phyloP scores from a whole-genome alignment of 139 green algal species.

The Haematococcus sp. region DNA sequence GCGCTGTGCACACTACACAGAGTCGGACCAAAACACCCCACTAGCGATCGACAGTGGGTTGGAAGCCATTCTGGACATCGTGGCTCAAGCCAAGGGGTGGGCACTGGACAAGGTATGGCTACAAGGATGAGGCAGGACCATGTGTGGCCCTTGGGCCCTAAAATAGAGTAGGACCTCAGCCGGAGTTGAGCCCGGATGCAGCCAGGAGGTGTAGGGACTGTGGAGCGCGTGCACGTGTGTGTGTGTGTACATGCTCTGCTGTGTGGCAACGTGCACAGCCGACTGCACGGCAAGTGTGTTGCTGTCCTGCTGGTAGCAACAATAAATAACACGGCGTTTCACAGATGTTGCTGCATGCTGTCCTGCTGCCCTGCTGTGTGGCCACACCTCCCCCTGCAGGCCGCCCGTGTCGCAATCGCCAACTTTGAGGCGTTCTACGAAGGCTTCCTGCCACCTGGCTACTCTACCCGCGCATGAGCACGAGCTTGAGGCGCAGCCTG shows the following conservation, averaged over 20 bases:
- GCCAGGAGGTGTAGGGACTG: too few relatives aligned
- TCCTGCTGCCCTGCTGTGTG: neutral
- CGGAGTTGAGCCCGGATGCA: too few relatives aligned
- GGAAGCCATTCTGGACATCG: slow-evolving; percentile 1
- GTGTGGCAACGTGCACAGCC: neutral
- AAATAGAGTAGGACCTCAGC: too few relatives aligned
- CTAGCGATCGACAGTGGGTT: slow-evolving; percentile 5
- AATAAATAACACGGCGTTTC: too few relatives aligned
- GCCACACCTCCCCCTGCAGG: neutral
- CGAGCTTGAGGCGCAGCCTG: too few relatives aligned
- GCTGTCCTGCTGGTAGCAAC: too few relatives aligned
- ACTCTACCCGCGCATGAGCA: too few relatives aligned
- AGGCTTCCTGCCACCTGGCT: neutral
- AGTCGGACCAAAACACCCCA: slow-evolving; percentile 21
- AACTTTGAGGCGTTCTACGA: slow-evolving; percentile 20
- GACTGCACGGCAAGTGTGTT: too few relatives aligned
- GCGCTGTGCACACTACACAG: too few relatives aligned
- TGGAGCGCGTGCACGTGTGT: too few relatives aligned
- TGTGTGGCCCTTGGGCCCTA: too few relatives aligned
- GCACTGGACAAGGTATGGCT: slow-evolving; percentile 1
- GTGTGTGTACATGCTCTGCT: too few relatives aligned
- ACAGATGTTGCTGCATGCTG: neutral
- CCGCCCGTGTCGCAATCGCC: neutral
- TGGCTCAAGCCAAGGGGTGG: slow-evolving; percentile 15
- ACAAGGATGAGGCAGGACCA: neutral